Evolutionary conservation across 306 rosid genomes (phyloP).

Genomic region (Mimosa bimucronata): DNA sequence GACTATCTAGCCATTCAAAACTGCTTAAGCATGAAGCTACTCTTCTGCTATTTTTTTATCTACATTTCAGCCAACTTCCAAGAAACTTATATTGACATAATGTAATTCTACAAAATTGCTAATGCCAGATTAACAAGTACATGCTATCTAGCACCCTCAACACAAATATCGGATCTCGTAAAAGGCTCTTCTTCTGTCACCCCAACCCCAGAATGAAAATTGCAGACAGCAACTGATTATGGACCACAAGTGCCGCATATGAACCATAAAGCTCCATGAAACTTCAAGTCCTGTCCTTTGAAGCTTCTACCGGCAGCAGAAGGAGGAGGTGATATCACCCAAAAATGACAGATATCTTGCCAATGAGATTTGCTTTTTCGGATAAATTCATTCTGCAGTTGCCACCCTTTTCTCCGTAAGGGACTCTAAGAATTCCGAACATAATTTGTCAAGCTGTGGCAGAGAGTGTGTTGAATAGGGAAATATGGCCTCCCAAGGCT

Average conservation of each 20-base stretch:
- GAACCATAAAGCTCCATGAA: neutral
- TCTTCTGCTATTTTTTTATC: conserved; percentile 22
- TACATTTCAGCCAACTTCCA: conserved; percentile 31
- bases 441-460: conserved; percentile 86
- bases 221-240: conserved; percentile 7
- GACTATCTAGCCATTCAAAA: conserved; percentile 21
- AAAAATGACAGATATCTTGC: conserved; percentile 21
- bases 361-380: neutral
- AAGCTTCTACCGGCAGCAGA: conserved; percentile 13
- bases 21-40: conserved; percentile 32
- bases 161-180: neutral
- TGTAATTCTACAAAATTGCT: conserved; percentile 25
- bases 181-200: neutral
- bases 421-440: conserved; percentile 77
- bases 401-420: conserved; percentile 66
- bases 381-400: conserved; percentile 47
- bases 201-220: neutral
- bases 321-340: conserved; percentile 20
- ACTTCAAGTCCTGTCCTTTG: conserved; percentile 29
- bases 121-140: conserved; percentile 22
- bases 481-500: conserved; percentile 92
- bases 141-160: neutral
- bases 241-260: neutral
- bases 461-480: conserved; percentile 74
- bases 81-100: conserved; percentile 19